Conservation (phyloP, 805 yeast species). For the Vanderwaltozyma yarrowii region DNA sequence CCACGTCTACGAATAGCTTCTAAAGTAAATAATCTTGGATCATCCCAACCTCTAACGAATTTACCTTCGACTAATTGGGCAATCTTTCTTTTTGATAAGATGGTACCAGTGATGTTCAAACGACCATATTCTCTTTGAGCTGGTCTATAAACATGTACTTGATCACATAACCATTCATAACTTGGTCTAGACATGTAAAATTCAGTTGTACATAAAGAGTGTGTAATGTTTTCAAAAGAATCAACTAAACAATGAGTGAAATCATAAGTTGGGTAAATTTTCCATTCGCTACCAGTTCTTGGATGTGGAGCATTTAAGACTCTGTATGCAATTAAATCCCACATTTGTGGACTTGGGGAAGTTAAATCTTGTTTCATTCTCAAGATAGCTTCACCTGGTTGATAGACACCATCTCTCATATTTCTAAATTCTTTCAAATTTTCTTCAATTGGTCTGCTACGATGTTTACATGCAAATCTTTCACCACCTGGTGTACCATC, state of each 20-base stretch:
- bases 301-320: constrained; percentile 88
- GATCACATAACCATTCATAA: constrained; percentile 98
- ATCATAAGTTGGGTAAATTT: constrained; percentile 96
- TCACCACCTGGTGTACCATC: constrained; percentile 94
- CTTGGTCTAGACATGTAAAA: constrained; percentile 86
- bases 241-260: constrained; percentile 99
- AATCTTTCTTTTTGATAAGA: constrained; percentile 90
- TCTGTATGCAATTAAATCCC: constrained; percentile 98
- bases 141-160: constrained; percentile 89
- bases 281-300: constrained; percentile 96
- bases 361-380: constrained; percentile 92
- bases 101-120: constrained; percentile 87
- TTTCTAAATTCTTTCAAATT: constrained; percentile 72
- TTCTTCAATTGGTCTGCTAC: constrained; percentile 61
- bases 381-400: constrained; percentile 85
- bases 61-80: constrained; percentile 79
- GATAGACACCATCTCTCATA: constrained; percentile 84
- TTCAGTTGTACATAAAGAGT: constrained; percentile 93
- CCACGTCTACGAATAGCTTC: constrained; percentile 96
- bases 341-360: constrained; percentile 97
- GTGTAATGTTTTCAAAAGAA: constrained; percentile 92
- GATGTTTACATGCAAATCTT: constrained; percentile 72
- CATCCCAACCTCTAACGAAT: constrained; percentile 94
- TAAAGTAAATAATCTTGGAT: constrained; percentile 83
- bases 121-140: constrained; percentile 99